Evolutionary conservation across 495 filamentous ascomycete species (phyloP).

Genomic region (Tuber calosporum): DNA sequence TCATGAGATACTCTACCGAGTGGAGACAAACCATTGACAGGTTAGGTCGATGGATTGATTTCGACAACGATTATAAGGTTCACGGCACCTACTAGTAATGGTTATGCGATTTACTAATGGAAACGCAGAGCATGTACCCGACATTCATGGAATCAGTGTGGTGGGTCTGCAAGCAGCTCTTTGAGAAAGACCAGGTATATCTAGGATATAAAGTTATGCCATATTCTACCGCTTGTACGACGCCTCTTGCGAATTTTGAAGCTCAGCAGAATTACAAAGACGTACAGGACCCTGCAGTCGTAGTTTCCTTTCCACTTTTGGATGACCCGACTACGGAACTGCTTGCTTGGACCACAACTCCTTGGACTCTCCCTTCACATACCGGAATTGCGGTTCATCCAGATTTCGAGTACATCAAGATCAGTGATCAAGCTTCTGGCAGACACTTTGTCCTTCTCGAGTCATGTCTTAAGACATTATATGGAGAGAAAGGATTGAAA

Average conservation of each 20-base stretch:
- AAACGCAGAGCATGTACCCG: slow-evolving; percentile 71
- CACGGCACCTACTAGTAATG: slow-evolving; percentile 13
- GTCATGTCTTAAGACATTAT: slow-evolving; percentile 72
- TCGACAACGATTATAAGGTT: slow-evolving; percentile 96
- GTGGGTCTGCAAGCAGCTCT: slow-evolving; percentile 94
- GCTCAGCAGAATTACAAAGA: slow-evolving; percentile 93
- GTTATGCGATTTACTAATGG: slow-evolving; percentile 9
- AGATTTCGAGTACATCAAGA: slow-evolving; percentile 89
- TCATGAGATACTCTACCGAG: slow-evolving; percentile 84
- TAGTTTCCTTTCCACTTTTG: slow-evolving; percentile 77
- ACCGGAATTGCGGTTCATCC: slow-evolving; percentile 73
- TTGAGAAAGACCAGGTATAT: slow-evolving; percentile 82
- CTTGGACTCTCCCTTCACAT: slow-evolving; percentile 90
- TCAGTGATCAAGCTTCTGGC: slow-evolving; percentile 69
- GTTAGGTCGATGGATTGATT: slow-evolving; percentile 95
- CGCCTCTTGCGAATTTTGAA: slow-evolving; percentile 88
- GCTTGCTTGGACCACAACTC: slow-evolving; percentile 91
- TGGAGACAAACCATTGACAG: slow-evolving; percentile 87
- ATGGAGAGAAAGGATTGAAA: slow-evolving; percentile 77
- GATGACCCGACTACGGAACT: slow-evolving; percentile 66
- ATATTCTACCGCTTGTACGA: slow-evolving; percentile 84
- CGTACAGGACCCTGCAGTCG: slow-evolving; percentile 83
- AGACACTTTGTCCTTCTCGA: slow-evolving; percentile 87
- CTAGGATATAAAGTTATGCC: slow-evolving; percentile 88
- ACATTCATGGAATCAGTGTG: slow-evolving; percentile 94